Base-by-base conservation (phyloP, 2,329 filamentous ascomycete species). In the Fusarium newnesense region DNA sequence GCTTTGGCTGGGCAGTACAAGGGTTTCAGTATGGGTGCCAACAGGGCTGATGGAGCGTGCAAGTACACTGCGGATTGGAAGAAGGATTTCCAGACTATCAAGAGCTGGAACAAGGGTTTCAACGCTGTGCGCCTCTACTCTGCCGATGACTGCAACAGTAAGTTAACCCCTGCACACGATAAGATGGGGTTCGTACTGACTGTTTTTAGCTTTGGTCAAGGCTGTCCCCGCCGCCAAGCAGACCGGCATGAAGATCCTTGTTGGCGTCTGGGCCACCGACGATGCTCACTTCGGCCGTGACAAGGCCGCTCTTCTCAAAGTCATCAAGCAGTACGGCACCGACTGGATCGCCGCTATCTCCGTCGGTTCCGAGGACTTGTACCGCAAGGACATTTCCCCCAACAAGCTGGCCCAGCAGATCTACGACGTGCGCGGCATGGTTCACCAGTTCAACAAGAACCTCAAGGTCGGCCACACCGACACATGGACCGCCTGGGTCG, bases 351-450 rank as follows among this genome's bases (percentile, higher is more conserved):
- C 75, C 18, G 75, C 75, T 12, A 75, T 76, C 21, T 72, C 67
- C 11, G 75, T 76, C 16, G 75, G 75, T 7, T 76, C 75, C 34
- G 75, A 76, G 53, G 75, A 76, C 42, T 53, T 76, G 37, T 76
- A 76, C 63, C 75, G 75, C 24, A 68, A 76, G 65, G 75, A 76
- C 9, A 76, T 76, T 3, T 57, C 75, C 1, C 67, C 75, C 8
- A 58, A 73, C 28, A 76, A 76, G 70, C 75, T 76, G 4, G 75
- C 75, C 13, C 72, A 67, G 30, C 67, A 76, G 24, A 76, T 76
- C 54, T 76, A 76, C 63, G 75, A 76, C 42, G 75, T 76, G 43
- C 75, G 75, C 15, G 75, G 75, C 4, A 76, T 76, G 75, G 75
- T 76, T 4, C 40, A 42, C 44, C 75, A 76, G 65, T 76, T 36